Evolutionary conservation across 192 early-diverging fungal species (phyloP).

Genomic region (Funneliformis mosseae): DNA sequence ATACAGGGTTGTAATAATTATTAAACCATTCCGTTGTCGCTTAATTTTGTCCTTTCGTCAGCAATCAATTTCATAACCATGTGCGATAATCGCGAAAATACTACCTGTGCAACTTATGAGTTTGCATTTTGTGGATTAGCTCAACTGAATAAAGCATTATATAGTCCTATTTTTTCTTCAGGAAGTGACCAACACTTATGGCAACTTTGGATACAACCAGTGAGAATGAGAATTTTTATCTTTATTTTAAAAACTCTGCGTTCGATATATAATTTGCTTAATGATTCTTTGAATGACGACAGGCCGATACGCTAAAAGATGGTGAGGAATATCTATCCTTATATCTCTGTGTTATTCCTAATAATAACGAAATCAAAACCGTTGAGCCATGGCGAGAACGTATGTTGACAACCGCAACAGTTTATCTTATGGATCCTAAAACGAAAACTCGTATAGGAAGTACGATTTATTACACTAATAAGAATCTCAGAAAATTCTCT

Average conservation of each 20-base stretch:
- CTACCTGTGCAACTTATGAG: background rate
- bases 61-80: background rate
- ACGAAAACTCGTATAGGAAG: background rate
- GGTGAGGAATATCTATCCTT: conserved; percentile 13
- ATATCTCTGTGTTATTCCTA: conserved; percentile 14
- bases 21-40: too few relatives aligned
- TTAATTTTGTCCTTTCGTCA: too few relatives aligned
- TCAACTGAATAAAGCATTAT: conserved; percentile 9
- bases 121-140: background rate
- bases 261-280: background rate
- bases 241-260: background rate
- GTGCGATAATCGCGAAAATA: background rate
- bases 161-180: conserved; percentile 22
- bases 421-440: background rate
- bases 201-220: conserved; percentile 21
- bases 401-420: background rate
- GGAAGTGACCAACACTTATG: conserved; percentile 20
- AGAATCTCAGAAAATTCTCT: conserved; percentile 12
- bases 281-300: background rate
- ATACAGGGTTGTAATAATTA: too few relatives aligned
- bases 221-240: background rate
- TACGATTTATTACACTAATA: conserved; percentile 13
- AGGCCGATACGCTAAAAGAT: background rate
- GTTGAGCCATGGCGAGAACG: conserved; percentile 19
- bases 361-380: background rate